Evolutionary conservation across 2,329 filamentous ascomycete species (phyloP).

Genomic region (Rutstroemia sp.): DNA sequence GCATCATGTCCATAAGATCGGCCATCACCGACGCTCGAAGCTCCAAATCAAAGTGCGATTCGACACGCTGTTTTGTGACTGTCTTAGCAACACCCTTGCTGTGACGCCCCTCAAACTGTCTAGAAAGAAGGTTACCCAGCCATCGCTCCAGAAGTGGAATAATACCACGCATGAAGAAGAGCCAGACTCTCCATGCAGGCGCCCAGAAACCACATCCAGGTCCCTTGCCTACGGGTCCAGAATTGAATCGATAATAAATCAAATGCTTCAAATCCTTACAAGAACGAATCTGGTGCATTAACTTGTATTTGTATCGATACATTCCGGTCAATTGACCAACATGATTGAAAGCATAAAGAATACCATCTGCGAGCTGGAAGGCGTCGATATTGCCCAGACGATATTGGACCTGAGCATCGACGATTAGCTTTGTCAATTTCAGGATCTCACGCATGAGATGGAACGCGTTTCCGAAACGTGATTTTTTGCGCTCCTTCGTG

Average conservation of each 20-base stretch:
- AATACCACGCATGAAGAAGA: slow-evolving; percentile 98
- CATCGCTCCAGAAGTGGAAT: slow-evolving; percentile 94
- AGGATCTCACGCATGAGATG: slow-evolving; percentile 98
- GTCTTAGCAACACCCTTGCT: slow-evolving; percentile 99
- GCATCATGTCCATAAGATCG: slow-evolving; percentile 99
- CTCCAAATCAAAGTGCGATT: slow-evolving; percentile 97
- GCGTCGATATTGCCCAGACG: slow-evolving; percentile 96
- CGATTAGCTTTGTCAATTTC: slow-evolving; percentile 91
- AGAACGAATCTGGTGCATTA: slow-evolving; percentile 98
- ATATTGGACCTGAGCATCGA: slow-evolving; percentile 97
- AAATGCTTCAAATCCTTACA: slow-evolving; percentile 99
- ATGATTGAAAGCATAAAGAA: slow-evolving; percentile 98
- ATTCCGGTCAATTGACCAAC: slow-evolving; percentile 97
- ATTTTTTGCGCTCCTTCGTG: slow-evolving; percentile 99
- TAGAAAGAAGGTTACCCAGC: slow-evolving; percentile 92
- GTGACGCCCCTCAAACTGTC: slow-evolving; percentile 96
- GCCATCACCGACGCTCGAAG: slow-evolving; percentile 97
- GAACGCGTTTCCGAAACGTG: slow-evolving; percentile 97
- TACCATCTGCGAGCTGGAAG: slow-evolving; percentile 96
- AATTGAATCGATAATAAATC: slow-evolving; percentile 98
- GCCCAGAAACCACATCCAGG: slow-evolving; percentile 99
- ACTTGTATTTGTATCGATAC: slow-evolving; percentile 99
- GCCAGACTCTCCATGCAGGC: slow-evolving; percentile 96
- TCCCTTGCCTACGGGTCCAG: slow-evolving; percentile 91
- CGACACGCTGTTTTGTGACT: slow-evolving; percentile 96